A percentile compares a stretch with the other conserved stretches of the same genome.
Conservation (phyloP, 108 stramenopile genomes). For the Cyclotella atomus region DNA sequence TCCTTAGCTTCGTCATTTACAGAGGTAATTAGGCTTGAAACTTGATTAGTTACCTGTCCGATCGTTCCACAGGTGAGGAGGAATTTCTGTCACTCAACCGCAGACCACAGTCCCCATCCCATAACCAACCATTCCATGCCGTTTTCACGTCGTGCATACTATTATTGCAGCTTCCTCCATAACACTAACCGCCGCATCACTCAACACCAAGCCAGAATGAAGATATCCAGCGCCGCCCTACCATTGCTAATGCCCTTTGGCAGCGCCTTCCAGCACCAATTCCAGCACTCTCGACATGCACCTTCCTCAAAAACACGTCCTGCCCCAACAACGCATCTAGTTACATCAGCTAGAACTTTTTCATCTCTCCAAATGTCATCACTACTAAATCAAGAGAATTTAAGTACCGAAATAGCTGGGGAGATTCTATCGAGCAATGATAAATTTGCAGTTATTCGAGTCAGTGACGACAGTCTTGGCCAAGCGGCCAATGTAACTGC, state of each 20-base stretch:
- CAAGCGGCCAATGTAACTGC: neutral
- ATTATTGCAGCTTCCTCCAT: neutral
- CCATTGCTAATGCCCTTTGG: neutral
- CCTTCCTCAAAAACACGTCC: neutral
- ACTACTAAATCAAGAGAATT: slow-evolving; percentile 4
- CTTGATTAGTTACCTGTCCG: no score
- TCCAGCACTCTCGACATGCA: neutral
- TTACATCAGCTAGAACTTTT: neutral
- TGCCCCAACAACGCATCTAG: no score
- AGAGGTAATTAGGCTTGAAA: no score
- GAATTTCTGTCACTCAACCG: no score
- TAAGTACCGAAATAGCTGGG: neutral
- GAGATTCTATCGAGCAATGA: slow-evolving; percentile 2
- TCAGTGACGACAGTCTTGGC: slow-evolving; percentile 9
- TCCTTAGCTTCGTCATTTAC: no score
- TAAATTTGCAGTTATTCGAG: slow-evolving; percentile 29
- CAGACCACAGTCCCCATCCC: no score
- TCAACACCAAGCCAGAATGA: neutral
- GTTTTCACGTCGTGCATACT: no score
- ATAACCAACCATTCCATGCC: no score
- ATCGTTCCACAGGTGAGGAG: no score
- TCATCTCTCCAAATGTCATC: slow-evolving; percentile 6
- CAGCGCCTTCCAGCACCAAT: neutral
- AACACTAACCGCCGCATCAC: no score
- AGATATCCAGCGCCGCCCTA: neutral